Evolutionary conservation across 2,329 filamentous ascomycete genomes (phyloP).

Genomic region (Epichloe scottii): DNA sequence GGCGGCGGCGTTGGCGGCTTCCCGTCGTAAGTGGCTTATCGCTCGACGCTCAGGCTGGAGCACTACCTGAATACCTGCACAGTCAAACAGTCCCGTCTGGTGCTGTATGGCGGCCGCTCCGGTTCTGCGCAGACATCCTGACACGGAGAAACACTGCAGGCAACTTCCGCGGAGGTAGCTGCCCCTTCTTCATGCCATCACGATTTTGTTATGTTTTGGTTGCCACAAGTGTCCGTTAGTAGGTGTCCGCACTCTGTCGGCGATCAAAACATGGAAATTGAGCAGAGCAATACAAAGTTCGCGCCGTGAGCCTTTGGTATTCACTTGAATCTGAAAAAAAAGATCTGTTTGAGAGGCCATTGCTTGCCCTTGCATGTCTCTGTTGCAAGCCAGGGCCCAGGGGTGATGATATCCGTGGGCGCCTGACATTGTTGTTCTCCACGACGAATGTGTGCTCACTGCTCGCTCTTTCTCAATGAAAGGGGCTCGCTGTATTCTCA

Average conservation of each 20-base stretch:
- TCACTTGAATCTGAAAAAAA: not conserved
- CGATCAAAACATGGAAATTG: not conserved
- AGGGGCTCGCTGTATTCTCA: not conserved
- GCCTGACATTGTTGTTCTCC: not conserved
- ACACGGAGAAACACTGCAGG: not conserved
- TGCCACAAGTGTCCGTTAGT: not conserved
- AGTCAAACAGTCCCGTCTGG: not conserved
- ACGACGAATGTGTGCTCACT: not conserved
- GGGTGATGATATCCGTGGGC: not conserved
- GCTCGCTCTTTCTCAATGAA: not conserved
- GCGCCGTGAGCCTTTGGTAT: constrained; percentile 4
- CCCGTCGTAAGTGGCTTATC: not conserved
- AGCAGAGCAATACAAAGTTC: not conserved
- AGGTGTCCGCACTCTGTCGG: not conserved
- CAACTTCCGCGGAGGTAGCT: not conserved
- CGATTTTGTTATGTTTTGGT: not conserved
- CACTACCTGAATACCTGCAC: not conserved
- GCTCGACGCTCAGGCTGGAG: not conserved
- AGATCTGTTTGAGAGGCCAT: constrained; percentile 3
- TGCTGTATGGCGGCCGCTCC: constrained; percentile 1
- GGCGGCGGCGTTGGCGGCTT: not conserved
- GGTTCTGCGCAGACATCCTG: not conserved
- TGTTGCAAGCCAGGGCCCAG: constrained; percentile 7
- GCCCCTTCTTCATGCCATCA: not conserved
- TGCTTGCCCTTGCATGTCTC: constrained; percentile 10